Conservation (phyloP, 2,329 filamentous ascomycete species). For the Sporothrix inflata region DNA sequence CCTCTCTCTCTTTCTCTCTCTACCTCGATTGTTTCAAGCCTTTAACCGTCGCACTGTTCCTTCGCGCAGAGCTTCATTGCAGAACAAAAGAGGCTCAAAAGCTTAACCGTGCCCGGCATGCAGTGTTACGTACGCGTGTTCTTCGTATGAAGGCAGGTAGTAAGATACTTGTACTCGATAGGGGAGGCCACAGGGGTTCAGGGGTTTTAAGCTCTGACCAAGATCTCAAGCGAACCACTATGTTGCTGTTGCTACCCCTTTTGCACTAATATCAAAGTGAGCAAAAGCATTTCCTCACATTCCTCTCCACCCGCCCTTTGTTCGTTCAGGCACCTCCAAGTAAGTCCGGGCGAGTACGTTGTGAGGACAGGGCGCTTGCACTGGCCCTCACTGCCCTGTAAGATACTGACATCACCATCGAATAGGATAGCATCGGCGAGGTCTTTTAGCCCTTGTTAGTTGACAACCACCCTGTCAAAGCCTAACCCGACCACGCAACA, state of each 20-base stretch:
- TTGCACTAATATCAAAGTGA: background rate
- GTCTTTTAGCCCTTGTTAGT: background rate
- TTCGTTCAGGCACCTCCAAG: background rate
- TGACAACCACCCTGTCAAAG: background rate
- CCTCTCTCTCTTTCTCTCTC: background rate
- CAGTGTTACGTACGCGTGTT: constrained; percentile 4
- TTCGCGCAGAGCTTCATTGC: background rate
- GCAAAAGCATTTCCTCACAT: background rate
- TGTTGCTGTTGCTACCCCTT: constrained; percentile 10
- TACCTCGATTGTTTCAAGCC: background rate
- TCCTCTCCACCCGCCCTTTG: background rate
- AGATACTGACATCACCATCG: background rate
- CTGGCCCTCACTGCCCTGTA: background rate
- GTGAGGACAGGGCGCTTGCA: background rate
- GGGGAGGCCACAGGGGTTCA: background rate
- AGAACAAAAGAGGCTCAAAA: background rate
- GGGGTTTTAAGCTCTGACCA: background rate
- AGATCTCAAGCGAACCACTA: background rate
- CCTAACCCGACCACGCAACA: background rate
- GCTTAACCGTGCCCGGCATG: background rate
- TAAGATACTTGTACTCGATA: no score
- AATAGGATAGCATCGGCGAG: background rate
- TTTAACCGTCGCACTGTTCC: background rate
- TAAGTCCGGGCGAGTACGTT: background rate
- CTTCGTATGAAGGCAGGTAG: no score